Evolutionary conservation across 768 basidiomycete genomes (phyloP), one percentile per base, ranked within the genome.

Genomic region (Crucibulum laeve): DNA sequence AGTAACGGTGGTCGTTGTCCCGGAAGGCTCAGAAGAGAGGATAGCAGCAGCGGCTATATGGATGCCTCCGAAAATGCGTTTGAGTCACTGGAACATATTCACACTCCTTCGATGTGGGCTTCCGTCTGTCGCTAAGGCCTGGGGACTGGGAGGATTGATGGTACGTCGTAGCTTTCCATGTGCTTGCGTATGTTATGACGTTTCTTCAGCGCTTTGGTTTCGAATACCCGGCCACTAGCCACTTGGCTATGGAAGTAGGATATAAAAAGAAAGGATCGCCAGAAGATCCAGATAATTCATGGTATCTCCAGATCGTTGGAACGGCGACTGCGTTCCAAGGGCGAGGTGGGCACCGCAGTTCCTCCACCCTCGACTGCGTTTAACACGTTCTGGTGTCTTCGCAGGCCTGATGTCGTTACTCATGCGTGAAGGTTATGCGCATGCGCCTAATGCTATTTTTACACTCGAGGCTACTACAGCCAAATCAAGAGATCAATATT

Each of bases 371-470:
- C n/a, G 11, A 5, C 26, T 28, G 25, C 22, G 6, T 14, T 15
- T 15, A 25, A n/a, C 18, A 15, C 39, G 25, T 15, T 40, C 4
- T 19, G 17, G 14, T 45, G 25, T 8, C 11, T 25, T 19, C 19
- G 3, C 26, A 64, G 63, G 64, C 3, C 47, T 52, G 10, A 53
- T 63, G 55, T 61, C 61, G 6, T 45, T 54, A 24, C 50, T 65
- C 15, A 47, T 64, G 5, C 54, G 57, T 15, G 64, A 65, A 37
- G 54, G 49, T 10, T 59, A 55, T 41, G 48, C 48, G 0, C 35
- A 58, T 49, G 50, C 58, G 1, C 57, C 60, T 4, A 19, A 51
- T 15, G 44, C 38, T 7, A 53, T 49, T 6, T 61, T 54, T 42
- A 57, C 49, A 1, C 46, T 66, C 2, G 60, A 64, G 42, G 60